These are phyloP conservation scores for Neoarthrinium moseri DNA, from an alignment of 2,329 filamentous ascomycete species.

Conservation along the genomic window DNA sequence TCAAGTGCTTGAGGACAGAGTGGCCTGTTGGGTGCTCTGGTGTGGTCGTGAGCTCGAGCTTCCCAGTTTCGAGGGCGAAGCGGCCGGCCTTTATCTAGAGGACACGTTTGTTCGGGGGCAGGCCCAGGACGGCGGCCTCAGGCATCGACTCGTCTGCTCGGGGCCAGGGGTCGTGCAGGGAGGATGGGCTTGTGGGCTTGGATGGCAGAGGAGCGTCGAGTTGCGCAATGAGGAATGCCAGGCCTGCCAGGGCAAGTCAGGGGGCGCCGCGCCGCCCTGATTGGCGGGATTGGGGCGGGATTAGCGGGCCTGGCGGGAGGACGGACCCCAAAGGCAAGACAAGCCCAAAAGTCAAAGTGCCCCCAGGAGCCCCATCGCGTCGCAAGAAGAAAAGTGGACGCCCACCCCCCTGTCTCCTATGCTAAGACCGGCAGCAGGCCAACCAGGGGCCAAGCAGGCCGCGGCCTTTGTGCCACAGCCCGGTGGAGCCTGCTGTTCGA, in stretches of 20 bases:
- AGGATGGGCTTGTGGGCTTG: background rate
- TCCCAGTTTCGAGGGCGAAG: conserved; percentile 9
- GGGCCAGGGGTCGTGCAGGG: background rate
- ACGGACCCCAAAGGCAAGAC: conserved; percentile 2
- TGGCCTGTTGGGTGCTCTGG: conserved; percentile 7
- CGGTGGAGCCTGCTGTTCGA: no score
- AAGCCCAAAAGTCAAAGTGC: background rate
- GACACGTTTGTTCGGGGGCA: conserved; percentile 22
- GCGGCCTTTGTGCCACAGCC: no score
- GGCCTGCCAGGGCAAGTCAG: no score
- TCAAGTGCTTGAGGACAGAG: conserved; percentile 11
- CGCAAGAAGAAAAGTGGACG: conserved; percentile 4
- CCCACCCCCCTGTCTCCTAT: no score
- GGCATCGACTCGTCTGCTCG: background rate
- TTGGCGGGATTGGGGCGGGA: conserved; percentile 12
- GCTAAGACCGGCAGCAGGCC: no score
- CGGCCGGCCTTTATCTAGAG: conserved; percentile 16
- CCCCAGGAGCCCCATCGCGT: background rate
- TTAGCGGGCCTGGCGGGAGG: conserved; percentile 11
- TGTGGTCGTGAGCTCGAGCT: conserved; percentile 1
- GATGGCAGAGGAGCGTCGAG: background rate
- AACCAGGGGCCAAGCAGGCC: no score
- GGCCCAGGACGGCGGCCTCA: conserved; percentile 2
- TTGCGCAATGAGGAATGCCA: conserved; percentile 8
- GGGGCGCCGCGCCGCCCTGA: background rate